phyloP scores from a whole-genome alignment of 306 rosid species.

The Cicer judaicum region DNA sequence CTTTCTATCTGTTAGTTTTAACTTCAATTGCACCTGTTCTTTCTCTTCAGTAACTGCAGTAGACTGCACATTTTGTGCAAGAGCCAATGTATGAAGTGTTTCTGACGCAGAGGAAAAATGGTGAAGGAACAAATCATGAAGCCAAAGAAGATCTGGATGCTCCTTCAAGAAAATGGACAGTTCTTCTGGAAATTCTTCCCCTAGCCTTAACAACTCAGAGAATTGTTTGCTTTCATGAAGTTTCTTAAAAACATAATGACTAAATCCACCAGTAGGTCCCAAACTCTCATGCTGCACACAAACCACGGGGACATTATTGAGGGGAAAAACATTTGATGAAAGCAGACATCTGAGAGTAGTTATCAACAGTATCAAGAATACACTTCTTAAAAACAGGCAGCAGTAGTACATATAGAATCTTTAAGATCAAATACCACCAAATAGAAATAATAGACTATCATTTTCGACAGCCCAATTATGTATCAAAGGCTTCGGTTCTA shows the following conservation, averaged over 20 bases:
- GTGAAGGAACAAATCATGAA: slow-evolving; percentile 88
- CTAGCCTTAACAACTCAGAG: slow-evolving; percentile 87
- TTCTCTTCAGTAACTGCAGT: slow-evolving; percentile 58
- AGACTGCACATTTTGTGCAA: slow-evolving; percentile 61
- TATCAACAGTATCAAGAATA: slow-evolving; percentile 27
- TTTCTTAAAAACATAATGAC: slow-evolving; percentile 78
- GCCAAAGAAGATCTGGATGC: slow-evolving; percentile 91
- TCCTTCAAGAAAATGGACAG: slow-evolving; percentile 78
- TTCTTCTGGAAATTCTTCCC: slow-evolving; percentile 94
- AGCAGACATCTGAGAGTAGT: slow-evolving; percentile 25
- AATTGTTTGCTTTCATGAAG: slow-evolving; percentile 74
- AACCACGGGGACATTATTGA: slow-evolving; percentile 45
- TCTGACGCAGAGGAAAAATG: slow-evolving; percentile 88
- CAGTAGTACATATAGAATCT: slow-evolving; percentile 27
- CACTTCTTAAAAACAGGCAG: slow-evolving; percentile 17
- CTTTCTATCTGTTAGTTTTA: slow-evolving; percentile 71
- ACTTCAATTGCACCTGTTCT: slow-evolving; percentile 48
- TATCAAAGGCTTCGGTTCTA: slow-evolving; percentile 31
- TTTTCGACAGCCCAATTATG: slow-evolving; percentile 1
- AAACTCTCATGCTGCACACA: slow-evolving; percentile 84
- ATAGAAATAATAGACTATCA: slow-evolving; percentile 9
- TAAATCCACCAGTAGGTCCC: slow-evolving; percentile 93
- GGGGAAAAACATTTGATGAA: slow-evolving; percentile 29
- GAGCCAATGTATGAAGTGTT: slow-evolving; percentile 83
- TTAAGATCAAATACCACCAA: slow-evolving; percentile 13